A percentile compares a stretch with the other conserved stretches of the same genome.
Evolutionary conservation across 2,329 filamentous ascomycete species (phyloP).

Genomic region (Thielaviopsis euricoi): DNA sequence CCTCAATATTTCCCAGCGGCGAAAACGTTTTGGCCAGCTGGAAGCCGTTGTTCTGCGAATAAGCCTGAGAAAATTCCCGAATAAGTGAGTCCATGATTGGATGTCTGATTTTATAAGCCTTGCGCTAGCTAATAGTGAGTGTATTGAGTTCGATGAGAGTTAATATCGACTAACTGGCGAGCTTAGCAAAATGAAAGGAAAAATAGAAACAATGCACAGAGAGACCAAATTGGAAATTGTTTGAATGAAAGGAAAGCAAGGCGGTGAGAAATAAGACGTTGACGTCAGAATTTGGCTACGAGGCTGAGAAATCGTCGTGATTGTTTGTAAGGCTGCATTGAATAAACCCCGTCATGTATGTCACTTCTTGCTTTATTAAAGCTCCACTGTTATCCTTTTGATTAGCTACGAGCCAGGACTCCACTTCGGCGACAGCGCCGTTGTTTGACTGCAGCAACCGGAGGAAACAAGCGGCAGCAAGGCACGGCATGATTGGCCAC

Average conservation of each 20-base stretch:
- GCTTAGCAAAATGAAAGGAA: background rate
- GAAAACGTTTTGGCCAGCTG: conserved; percentile 58
- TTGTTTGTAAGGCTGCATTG: background rate
- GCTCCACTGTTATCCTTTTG: too few species aligned
- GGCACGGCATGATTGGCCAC: background rate
- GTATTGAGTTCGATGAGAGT: background rate
- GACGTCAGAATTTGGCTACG: background rate
- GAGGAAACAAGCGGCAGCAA: background rate
- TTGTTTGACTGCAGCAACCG: background rate
- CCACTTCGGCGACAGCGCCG: background rate
- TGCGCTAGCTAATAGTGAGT: too few species aligned
- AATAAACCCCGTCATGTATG: background rate
- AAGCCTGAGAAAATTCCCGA: conserved; percentile 53
- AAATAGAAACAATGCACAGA: background rate
- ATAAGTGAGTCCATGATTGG: conserved; percentile 51
- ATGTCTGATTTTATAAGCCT: background rate
- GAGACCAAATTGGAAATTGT: background rate
- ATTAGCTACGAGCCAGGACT: background rate
- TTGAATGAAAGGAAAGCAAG: background rate
- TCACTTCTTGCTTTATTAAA: background rate
- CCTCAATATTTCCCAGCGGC: conserved; percentile 45
- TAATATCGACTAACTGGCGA: background rate
- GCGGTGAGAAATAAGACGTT: background rate
- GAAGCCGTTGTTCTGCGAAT: conserved; percentile 49
- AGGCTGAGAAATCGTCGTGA: conserved; percentile 1